Percentiles rank a stretch among this genome's conserved stretches.
These are phyloP conservation scores for Lactarius akahatsu DNA, from an alignment of 768 basidiomycete species.

Conservation along the genomic window DNA sequence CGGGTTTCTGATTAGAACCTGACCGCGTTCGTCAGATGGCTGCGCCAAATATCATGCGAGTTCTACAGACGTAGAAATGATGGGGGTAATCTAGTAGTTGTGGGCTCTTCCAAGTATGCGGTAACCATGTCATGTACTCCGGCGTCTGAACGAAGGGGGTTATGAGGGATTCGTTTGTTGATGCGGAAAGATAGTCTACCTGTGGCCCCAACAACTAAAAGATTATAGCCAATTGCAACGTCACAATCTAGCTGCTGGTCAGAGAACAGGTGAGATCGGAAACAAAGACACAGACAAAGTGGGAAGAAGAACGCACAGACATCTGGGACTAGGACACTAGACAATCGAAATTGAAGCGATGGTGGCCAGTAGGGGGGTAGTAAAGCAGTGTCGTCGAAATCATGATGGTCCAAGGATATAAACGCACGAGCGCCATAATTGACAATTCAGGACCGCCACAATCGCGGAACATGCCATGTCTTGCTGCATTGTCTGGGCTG, in stretches of 20 bases:
- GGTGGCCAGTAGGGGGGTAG: background rate
- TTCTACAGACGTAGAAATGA: slow-evolving; percentile 18
- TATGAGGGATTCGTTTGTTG: background rate
- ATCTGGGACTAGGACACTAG: slow-evolving; percentile 1
- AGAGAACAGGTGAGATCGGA: background rate
- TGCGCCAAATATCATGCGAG: no score
- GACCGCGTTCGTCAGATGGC: background rate
- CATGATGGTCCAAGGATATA: background rate
- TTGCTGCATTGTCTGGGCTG: background rate
- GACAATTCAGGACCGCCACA: background rate
- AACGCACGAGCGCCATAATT: background rate
- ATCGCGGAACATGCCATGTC: background rate
- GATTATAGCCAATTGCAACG: slow-evolving; percentile 18
- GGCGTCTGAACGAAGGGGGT: slow-evolving; percentile 1
- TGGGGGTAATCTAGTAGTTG: background rate
- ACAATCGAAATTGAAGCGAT: background rate
- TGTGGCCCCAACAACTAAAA: slow-evolving; percentile 12
- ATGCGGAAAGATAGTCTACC: background rate
- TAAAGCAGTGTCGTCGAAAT: background rate
- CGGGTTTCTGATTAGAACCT: slow-evolving; percentile 23
- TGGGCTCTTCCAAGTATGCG: slow-evolving; percentile 7
- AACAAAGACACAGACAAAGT: background rate
- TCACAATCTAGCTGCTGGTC: background rate
- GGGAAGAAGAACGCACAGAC: slow-evolving; percentile 3
- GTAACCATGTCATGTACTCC: slow-evolving; percentile 15